Conservation (phyloP, 768 basidiomycete species). For the Tulasnella sp. region DNA sequence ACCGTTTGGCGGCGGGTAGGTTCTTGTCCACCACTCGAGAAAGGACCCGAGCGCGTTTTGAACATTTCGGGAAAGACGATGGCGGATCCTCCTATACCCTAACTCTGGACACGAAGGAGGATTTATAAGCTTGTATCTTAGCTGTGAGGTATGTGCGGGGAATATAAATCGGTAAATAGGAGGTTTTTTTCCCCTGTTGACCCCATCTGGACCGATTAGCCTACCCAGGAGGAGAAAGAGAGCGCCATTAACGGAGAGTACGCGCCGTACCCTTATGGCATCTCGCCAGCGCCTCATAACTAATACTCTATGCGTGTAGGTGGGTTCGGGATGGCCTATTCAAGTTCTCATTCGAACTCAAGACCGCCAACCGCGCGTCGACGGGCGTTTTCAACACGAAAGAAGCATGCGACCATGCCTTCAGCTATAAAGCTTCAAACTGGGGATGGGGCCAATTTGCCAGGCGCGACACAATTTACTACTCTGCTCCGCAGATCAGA, state of each 20-base stretch:
- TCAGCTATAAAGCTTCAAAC: conserved; percentile 71
- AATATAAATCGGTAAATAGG: conserved; percentile 5
- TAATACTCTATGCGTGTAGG: conserved; percentile 41
- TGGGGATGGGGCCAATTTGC: conserved; percentile 89
- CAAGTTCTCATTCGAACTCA: conserved; percentile 80
- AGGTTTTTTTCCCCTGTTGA: conserved; percentile 10
- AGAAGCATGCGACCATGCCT: conserved; percentile 78
- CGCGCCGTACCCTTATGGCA: conserved; percentile 33
- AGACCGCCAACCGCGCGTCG: conserved; percentile 47
- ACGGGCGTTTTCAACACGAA: conserved; percentile 46
- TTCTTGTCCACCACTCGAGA: neutral
- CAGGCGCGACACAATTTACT: conserved; percentile 66
- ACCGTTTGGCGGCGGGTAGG: conserved; percentile 66
- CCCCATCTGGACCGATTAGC: conserved; percentile 45
- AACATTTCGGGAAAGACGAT: conserved; percentile 32
- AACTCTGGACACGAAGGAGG: conserved; percentile 64
- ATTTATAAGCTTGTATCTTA: conserved; percentile 73
- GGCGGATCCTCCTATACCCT: conserved; percentile 76
- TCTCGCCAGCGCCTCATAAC: neutral
- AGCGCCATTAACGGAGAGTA: conserved; percentile 57
- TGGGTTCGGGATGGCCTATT: conserved; percentile 84
- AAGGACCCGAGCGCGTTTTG: conserved; percentile 26
- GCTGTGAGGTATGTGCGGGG: conserved; percentile 62
- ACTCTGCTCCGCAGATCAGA: conserved; percentile 49
- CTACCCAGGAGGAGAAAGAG: conserved; percentile 72